phyloP scores from a whole-genome alignment of 352 stramenopile genomes.

The Phytophthora syringae region DNA sequence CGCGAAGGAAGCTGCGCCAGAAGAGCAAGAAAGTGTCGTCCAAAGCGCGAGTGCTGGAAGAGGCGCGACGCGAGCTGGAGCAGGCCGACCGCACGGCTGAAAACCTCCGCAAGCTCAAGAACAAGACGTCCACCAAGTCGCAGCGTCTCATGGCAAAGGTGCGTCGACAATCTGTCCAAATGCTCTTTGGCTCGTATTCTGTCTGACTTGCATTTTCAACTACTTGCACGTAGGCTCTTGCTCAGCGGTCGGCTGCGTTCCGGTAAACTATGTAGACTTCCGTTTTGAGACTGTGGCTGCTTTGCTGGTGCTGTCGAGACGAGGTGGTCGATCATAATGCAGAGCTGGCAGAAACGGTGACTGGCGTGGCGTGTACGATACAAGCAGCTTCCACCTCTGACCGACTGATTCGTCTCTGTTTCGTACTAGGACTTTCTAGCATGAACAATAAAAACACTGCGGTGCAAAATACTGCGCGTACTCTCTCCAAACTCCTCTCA shows the following conservation, averaged over 20 bases:
- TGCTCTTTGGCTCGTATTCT: not conserved
- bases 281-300: not conserved
- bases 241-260: conserved; percentile 49
- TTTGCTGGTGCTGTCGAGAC: not conserved
- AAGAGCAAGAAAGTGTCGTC: conserved; percentile 37
- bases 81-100: conserved; percentile 53
- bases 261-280: conserved; percentile 24
- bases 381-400: not conserved
- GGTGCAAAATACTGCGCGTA: not conserved
- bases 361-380: not conserved
- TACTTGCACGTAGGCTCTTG: conserved; percentile 41
- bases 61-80: conserved; percentile 56
- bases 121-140: conserved; percentile 58
- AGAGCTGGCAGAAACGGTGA: not conserved
- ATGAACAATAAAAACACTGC: conserved; percentile 2
- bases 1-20: conserved; percentile 31
- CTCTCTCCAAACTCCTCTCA: not conserved
- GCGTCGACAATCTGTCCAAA: not conserved
- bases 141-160: conserved; percentile 77
- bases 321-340: not conserved
- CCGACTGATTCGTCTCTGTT: not conserved
- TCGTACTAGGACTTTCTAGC: not conserved
- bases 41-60: conserved; percentile 61
- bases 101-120: conserved; percentile 74
- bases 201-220: not conserved